Percentiles rank a stretch among this genome's conserved stretches.
These are phyloP conservation scores for Shiraia bambusicola DNA, from an alignment of 2,329 filamentous ascomycete species.

Conservation along the genomic window DNA sequence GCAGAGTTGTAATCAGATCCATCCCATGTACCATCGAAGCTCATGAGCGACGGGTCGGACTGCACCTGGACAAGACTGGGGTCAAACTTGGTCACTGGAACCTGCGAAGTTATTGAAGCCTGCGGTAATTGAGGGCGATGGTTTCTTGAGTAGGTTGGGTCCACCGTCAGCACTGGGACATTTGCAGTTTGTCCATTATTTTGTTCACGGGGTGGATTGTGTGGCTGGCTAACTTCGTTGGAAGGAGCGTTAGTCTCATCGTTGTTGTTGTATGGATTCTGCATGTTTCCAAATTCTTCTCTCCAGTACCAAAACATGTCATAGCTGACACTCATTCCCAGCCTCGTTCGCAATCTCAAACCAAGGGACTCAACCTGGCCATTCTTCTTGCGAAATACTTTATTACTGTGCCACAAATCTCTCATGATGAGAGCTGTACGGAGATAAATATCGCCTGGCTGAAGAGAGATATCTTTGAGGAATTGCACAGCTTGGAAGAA, in stretches of 20 bases:
- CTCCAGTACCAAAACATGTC: conserved; percentile 46
- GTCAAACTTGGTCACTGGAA: conserved; percentile 30
- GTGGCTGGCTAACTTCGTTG: conserved; percentile 26
- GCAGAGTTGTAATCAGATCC: conserved; percentile 32
- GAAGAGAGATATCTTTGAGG: conserved; percentile 36
- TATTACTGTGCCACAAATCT: conserved; percentile 39
- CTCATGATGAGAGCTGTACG: conserved; percentile 36
- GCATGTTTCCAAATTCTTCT: conserved; percentile 41
- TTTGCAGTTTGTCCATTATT: neutral
- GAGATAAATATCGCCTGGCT: conserved; percentile 35
- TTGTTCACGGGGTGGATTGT: conserved; percentile 34
- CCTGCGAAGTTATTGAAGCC: conserved; percentile 16
- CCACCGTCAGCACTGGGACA: conserved; percentile 10
- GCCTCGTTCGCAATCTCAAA: conserved; percentile 33
- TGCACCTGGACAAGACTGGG: conserved; percentile 25
- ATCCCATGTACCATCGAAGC: conserved; percentile 29
- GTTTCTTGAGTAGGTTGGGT: conserved; percentile 18
- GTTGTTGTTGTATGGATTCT: conserved; percentile 40
- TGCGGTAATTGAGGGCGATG: conserved; percentile 20
- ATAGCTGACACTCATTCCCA: conserved; percentile 43
- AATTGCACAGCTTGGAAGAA: conserved; percentile 37
- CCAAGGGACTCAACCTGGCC: conserved; percentile 36
- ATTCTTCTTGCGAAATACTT: conserved; percentile 36
- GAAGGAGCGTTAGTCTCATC: conserved; percentile 27
- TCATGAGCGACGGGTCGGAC: conserved; percentile 23